A percentile compares a stretch with the other conserved stretches of the same genome.
Conservation (phyloP, 202 grass and related monocot species). For the Elaeis oleifera region DNA sequence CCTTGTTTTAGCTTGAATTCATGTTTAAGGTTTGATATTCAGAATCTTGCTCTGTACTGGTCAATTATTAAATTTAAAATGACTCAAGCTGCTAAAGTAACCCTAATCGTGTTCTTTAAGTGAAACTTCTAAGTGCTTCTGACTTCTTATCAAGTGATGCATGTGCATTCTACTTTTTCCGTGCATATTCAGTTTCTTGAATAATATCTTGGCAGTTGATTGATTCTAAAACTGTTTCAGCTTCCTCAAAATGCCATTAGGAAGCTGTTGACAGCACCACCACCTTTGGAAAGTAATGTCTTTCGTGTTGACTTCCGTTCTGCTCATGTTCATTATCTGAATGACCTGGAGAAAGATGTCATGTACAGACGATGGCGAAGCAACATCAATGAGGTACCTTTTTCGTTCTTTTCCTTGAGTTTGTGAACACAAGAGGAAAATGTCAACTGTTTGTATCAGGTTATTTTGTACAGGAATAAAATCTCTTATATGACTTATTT, state of each 20-base stretch:
- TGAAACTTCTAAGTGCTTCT: too few relatives aligned
- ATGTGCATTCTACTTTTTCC: too few relatives aligned
- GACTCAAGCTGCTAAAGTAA: too few relatives aligned
- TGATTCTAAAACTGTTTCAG: slow-evolving; percentile 42
- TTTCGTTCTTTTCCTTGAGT: slow-evolving; percentile 27
- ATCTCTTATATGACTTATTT: neutral
- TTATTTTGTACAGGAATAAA: slow-evolving; percentile 15
- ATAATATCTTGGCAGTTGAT: too few relatives aligned
- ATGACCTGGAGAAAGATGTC: slow-evolving; percentile 94
- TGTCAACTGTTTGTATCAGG: slow-evolving; percentile 3
- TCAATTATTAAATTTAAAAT: too few relatives aligned
- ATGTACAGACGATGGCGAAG: slow-evolving; percentile 90
- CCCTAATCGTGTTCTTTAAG: too few relatives aligned
- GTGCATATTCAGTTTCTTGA: too few relatives aligned
- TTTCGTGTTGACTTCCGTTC: slow-evolving; percentile 92
- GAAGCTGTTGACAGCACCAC: slow-evolving; percentile 69
- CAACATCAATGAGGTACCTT: slow-evolving; percentile 82
- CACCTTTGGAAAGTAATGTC: slow-evolving; percentile 74
- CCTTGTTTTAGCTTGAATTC: too few relatives aligned
- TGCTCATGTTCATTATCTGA: slow-evolving; percentile 82
- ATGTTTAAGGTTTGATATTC: too few relatives aligned
- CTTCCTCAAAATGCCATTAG: slow-evolving; percentile 60
- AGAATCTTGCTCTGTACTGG: too few relatives aligned
- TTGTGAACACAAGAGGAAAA: slow-evolving; percentile 9
- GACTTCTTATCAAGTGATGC: too few relatives aligned